phyloP scores from a whole-genome alignment of 352 stramenopile genomes.

The Globisporangium alternatum region DNA sequence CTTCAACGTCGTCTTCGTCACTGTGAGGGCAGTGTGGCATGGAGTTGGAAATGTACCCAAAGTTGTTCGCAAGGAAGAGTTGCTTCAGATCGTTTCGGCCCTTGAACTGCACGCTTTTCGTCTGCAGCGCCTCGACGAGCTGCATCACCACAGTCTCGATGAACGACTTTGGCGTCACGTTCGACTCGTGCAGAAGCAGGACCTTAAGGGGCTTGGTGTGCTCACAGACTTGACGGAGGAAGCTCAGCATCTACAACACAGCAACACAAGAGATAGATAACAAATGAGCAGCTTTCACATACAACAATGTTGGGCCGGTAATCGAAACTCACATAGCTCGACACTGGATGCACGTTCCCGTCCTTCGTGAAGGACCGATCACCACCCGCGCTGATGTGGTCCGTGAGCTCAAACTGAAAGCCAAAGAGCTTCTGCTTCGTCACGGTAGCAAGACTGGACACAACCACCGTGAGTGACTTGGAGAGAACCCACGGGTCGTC shows the following conservation, averaged over 20 bases:
- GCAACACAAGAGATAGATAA: neutral
- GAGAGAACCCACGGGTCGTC: constrained; percentile 69
- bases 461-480: constrained; percentile 38
- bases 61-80: constrained; percentile 95
- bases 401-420: constrained; percentile 61
- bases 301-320: neutral
- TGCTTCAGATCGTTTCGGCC: constrained; percentile 54
- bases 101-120: constrained; percentile 53
- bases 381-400: constrained; percentile 13
- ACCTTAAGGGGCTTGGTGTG: constrained; percentile 57
- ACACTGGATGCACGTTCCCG: constrained; percentile 75
- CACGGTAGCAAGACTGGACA: constrained; percentile 35
- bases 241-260: constrained; percentile 55
- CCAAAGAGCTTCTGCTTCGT: constrained; percentile 62
- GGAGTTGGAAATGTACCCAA: constrained; percentile 85
- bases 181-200: constrained; percentile 54
- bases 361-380: constrained; percentile 63
- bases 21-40: constrained; percentile 47
- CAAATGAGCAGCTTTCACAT: no score
- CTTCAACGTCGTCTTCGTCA: constrained; percentile 45
- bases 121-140: constrained; percentile 52
- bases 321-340: constrained; percentile 52
- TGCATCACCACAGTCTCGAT: constrained; percentile 69
- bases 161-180: constrained; percentile 46
- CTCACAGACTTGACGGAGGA: constrained; percentile 69